These are phyloP conservation scores for Sordariomycetes sp. DNA, from an alignment of 2,329 filamentous ascomycete genomes.

Conservation along the genomic window DNA sequence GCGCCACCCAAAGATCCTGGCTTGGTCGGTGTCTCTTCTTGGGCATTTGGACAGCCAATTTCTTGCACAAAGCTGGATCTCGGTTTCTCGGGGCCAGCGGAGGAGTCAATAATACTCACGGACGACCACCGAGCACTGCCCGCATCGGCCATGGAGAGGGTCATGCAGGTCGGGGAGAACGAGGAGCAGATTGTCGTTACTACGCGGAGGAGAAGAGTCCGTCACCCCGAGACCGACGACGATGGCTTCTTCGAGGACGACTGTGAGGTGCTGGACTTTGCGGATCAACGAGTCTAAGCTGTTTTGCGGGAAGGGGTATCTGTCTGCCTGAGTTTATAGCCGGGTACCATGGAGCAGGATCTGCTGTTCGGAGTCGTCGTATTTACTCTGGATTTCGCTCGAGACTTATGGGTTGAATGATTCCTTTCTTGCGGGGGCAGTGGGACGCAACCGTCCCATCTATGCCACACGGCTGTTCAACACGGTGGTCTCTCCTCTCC, in stretches of 20 bases:
- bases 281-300: slow-evolving; percentile 52
- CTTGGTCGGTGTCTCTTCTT: slow-evolving; percentile 18
- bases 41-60: slow-evolving; percentile 53
- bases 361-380: not conserved
- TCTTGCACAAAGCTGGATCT: slow-evolving; percentile 39
- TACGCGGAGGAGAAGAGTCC: slow-evolving; percentile 56
- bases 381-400: not conserved
- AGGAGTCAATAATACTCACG: slow-evolving; percentile 41
- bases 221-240: slow-evolving; percentile 41
- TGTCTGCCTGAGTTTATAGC: not conserved
- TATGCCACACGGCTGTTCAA: no score
- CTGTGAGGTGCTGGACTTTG: slow-evolving; percentile 84
- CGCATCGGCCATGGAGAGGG: slow-evolving; percentile 53
- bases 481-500: not conserved
- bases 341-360: not conserved
- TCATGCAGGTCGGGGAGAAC: slow-evolving; percentile 46
- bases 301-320: not conserved
- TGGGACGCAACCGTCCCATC: no score
- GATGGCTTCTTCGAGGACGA: slow-evolving; percentile 87
- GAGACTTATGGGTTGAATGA: not conserved
- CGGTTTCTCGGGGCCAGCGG: slow-evolving; percentile 31
- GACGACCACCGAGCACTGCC: slow-evolving; percentile 50
- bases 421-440: not conserved
- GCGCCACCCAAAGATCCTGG: slow-evolving; percentile 9
- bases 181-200: slow-evolving; percentile 75